Evolutionary conservation across 2,329 filamentous ascomycete species (phyloP).

Genomic region (Trichoderma lentiforme): DNA sequence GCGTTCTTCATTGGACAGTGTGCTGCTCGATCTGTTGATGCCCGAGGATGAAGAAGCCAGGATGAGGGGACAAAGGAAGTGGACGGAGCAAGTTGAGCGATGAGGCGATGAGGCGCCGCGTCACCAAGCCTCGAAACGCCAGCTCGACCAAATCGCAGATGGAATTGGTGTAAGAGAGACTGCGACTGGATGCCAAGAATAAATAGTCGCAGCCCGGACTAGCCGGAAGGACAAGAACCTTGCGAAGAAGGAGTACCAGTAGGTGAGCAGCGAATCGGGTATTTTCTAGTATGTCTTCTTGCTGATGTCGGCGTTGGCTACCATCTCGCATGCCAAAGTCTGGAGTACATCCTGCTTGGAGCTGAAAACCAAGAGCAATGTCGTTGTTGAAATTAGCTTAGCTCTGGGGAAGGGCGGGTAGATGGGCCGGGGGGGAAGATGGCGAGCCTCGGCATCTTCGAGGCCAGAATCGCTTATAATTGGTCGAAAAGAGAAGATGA

Average conservation of each 20-base stretch:
- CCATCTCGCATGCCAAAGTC: not conserved
- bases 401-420: not conserved
- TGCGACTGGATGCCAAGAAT: not conserved
- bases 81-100: not conserved
- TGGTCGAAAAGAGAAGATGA: not conserved
- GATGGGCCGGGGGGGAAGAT: not conserved
- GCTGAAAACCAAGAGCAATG: not conserved
- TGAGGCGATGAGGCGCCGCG: not conserved
- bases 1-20: not conserved
- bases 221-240: not conserved
- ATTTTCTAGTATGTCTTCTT: not conserved
- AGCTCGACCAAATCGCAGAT: not conserved
- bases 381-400: not conserved
- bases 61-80: not conserved
- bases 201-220: not conserved
- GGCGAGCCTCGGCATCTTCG: constrained; percentile 14
- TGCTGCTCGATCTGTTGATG: not conserved
- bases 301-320: not conserved
- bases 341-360: not conserved
- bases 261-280: not conserved
- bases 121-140: not conserved
- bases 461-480: not conserved
- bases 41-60: not conserved
- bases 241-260: not conserved
- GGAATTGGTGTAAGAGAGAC: not conserved